Evolutionary conservation across 495 filamentous ascomycete genomes (phyloP).

Genomic region (Xylaria palmicola): DNA sequence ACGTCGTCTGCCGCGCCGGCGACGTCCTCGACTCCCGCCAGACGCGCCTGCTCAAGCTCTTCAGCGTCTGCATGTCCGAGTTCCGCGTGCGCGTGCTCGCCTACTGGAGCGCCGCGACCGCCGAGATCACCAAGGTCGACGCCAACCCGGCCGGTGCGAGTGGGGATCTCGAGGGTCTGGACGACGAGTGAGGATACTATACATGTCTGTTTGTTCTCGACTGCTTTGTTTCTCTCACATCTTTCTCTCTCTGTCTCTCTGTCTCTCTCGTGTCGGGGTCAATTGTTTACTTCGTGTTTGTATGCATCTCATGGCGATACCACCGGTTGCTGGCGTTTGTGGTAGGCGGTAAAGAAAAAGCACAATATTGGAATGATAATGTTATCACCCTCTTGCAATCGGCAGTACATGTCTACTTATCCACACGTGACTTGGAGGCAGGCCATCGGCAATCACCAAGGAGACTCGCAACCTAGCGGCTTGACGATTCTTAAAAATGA

Average conservation of each 20-base stretch:
- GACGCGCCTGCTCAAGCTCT: constrained; percentile 90
- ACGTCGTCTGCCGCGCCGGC: constrained; percentile 77
- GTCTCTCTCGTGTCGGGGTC: neutral
- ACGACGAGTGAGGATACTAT: constrained; percentile 22
- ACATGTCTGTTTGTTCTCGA: neutral
- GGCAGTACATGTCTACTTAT: neutral
- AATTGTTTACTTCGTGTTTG: constrained; percentile 19
- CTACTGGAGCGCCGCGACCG: constrained; percentile 63
- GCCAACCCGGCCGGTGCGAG: constrained; percentile 19
- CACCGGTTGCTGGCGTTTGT: constrained; percentile 33
- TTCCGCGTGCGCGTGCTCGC: constrained; percentile 79
- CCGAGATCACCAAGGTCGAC: constrained; percentile 56
- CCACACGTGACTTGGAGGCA: neutral
- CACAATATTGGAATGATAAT: constrained; percentile 1
- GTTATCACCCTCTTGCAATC: constrained; percentile 9
- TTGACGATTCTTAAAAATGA: no score
- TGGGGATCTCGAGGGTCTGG: constrained; percentile 23
- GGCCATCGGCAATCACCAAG: no score
- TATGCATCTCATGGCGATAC: constrained; percentile 35
- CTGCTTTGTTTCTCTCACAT: neutral
- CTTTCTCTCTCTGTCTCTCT: neutral
- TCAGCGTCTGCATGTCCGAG: constrained; percentile 83
- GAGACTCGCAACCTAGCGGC: no score
- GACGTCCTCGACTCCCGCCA: constrained; percentile 82
- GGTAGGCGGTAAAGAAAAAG: constrained; percentile 21